Base-by-base conservation (phyloP, 129 eudicot species). In the Artemisia tridentata region DNA sequence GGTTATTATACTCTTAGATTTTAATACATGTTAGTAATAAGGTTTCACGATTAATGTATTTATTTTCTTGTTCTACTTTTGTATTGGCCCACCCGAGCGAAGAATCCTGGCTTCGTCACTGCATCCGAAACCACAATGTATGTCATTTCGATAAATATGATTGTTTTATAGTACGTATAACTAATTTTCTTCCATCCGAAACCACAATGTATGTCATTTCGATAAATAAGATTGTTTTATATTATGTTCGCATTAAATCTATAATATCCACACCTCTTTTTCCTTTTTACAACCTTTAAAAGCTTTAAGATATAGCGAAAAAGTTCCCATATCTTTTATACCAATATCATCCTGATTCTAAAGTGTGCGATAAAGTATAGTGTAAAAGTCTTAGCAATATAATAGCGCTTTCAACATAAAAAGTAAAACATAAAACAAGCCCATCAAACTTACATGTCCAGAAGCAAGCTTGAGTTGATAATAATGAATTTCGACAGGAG, bases 391-490 rank as follows among this genome's bases (percentile, higher is more conserved):
- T 48, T 7, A 38, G 19, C 58, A 49, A 61, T 48, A 55, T 34
- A 11, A 69, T 55, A 70, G 11, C 3, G 10, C 12, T 68, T 68
- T 51, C 10, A 25, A n/a, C 45, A 71, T 19, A 20, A 71, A 13
- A 58, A 57, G 9, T 10, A 27, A 27, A 56, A 48, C 15, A 67
- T 15, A n/a, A 16, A 31, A 16, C 1, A 38, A 59, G 25, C 13
- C 13, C 38, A 17, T 49, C 50, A 14, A 72, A 80, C 89, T 82
- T 80, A 92, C 98, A 67, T 72, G 71, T 45, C 96, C 98, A 67
- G 88, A 74, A 55, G 98, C 98, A 73, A 92, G 78, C 72, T 77
- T 81, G 78, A 87, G 91, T 79, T 86, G 84, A 51, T 52, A 87
- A 63, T 83, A 92, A 75, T 71, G 82, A 72, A 92, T 84, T 65